phyloP scores from a whole-genome alignment of 345 rosid genomes.

The Mallotus nudiflorus region DNA sequence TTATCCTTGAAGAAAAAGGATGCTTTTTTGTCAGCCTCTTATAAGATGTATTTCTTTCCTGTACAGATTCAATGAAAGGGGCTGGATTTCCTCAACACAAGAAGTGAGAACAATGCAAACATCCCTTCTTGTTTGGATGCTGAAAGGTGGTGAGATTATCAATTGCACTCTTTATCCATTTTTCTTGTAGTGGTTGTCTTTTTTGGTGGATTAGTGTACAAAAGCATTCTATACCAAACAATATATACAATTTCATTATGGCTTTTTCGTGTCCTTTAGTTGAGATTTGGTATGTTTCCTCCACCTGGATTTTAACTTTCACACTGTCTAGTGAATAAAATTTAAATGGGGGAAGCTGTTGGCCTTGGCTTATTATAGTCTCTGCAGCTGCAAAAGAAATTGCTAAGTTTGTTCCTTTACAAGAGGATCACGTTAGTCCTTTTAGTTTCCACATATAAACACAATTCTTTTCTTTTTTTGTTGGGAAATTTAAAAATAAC shows the following conservation, averaged over 20 bases:
- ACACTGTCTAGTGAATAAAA: constrained; percentile 6
- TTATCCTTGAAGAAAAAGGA: too few relatives aligned
- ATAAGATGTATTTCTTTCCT: too few relatives aligned
- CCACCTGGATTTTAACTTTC: constrained; percentile 23
- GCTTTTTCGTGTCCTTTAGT: constrained; percentile 7
- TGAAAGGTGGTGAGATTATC: too few relatives aligned
- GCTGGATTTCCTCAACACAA: too few relatives aligned
- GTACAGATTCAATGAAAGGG: too few relatives aligned
- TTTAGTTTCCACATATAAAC: not conserved
- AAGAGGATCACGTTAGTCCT: constrained; percentile 24
- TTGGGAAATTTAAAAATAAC: not conserved
- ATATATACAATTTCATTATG: not conserved
- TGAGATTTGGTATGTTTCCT: not conserved
- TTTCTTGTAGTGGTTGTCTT: too few relatives aligned
- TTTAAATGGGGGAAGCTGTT: constrained; percentile 11
- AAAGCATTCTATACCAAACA: constrained; percentile 5
- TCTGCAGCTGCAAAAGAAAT: constrained; percentile 5
- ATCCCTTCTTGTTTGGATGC: too few relatives aligned
- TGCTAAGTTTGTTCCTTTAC: not conserved
- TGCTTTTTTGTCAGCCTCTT: too few relatives aligned
- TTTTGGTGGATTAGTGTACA: constrained; percentile 7
- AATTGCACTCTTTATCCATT: too few relatives aligned
- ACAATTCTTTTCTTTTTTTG: constrained; percentile 6
- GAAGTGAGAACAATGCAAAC: too few relatives aligned
- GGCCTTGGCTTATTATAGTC: constrained; percentile 15